phyloP scores from a whole-genome alignment of 305 asterid genomes.

The Fraxinus baroniana region DNA sequence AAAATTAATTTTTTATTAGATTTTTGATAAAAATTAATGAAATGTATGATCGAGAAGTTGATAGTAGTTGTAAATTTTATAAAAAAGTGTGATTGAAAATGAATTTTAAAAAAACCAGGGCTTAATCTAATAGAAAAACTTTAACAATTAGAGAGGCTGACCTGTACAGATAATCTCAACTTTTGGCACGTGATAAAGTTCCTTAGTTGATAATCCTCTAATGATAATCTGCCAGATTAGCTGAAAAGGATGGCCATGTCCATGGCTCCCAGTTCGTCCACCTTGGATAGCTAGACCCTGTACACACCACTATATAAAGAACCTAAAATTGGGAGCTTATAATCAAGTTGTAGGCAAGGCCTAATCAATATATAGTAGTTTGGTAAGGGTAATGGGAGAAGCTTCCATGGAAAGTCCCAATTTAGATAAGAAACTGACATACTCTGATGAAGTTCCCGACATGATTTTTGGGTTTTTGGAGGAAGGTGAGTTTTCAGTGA shows the following conservation, averaged over 20 bases:
- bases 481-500: constrained; percentile 26
- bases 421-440: background rate
- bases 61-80: background rate
- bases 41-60: too few relatives aligned
- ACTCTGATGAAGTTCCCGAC: constrained; percentile 17
- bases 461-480: constrained; percentile 34
- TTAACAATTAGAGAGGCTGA: background rate
- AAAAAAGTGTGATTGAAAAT: background rate
- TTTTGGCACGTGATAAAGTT: background rate
- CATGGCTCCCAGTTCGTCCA: constrained; percentile 18
- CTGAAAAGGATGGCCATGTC: background rate
- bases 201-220: background rate
- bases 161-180: background rate
- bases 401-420: background rate
- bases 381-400: background rate
- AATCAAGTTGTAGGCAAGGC: background rate
- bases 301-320: constrained; percentile 6
- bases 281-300: constrained; percentile 1
- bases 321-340: background rate
- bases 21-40: background rate
- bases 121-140: background rate
- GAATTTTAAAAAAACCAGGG: background rate
- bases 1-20: background rate
- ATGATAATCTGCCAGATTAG: background rate
- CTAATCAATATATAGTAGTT: background rate